Evolutionary conservation across 2,329 filamentous ascomycete genomes (phyloP).

Genomic region (Penicillium freii): DNA sequence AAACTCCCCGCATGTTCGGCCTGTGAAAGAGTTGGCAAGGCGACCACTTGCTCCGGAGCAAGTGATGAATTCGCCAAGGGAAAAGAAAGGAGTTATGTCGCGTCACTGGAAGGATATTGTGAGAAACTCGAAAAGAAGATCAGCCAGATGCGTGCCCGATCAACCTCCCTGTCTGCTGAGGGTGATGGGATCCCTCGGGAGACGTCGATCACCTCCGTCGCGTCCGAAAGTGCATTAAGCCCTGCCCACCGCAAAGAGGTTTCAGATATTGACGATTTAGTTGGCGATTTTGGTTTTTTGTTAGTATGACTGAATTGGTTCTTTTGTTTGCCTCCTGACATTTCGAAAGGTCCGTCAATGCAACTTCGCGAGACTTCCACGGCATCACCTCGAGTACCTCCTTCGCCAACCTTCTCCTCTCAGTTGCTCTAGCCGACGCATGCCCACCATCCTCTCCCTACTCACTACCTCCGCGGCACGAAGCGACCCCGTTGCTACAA

Average conservation of each 20-base stretch:
- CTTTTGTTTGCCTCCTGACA: neutral
- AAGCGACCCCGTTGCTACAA: constrained; percentile 68
- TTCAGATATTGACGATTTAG: constrained; percentile 83
- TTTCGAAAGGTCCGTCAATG: constrained; percentile 74
- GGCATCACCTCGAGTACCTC: constrained; percentile 85
- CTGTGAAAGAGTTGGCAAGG: constrained; percentile 85
- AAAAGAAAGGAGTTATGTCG: constrained; percentile 95
- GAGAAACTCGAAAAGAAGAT: constrained; percentile 83
- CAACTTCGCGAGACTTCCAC: constrained; percentile 90
- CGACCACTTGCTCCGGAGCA: constrained; percentile 84
- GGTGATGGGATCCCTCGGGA: constrained; percentile 31
- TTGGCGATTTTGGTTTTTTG: constrained; percentile 91
- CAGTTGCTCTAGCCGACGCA: constrained; percentile 72
- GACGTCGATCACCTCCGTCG: constrained; percentile 38
- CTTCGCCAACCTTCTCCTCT: constrained; percentile 82
- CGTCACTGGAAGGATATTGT: constrained; percentile 85
- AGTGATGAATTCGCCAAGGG: constrained; percentile 95
- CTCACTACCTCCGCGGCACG: constrained; percentile 69
- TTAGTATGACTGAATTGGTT: constrained; percentile 47
- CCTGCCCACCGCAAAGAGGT: constrained; percentile 63
- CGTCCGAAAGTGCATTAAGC: constrained; percentile 27
- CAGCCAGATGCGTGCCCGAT: constrained; percentile 42
- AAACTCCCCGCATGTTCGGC: constrained; percentile 93
- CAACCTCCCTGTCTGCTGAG: constrained; percentile 28
- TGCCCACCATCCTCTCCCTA: constrained; percentile 61